Evolutionary conservation across 768 basidiomycete genomes (phyloP).

Genomic region (Cubamyces lactineus): DNA sequence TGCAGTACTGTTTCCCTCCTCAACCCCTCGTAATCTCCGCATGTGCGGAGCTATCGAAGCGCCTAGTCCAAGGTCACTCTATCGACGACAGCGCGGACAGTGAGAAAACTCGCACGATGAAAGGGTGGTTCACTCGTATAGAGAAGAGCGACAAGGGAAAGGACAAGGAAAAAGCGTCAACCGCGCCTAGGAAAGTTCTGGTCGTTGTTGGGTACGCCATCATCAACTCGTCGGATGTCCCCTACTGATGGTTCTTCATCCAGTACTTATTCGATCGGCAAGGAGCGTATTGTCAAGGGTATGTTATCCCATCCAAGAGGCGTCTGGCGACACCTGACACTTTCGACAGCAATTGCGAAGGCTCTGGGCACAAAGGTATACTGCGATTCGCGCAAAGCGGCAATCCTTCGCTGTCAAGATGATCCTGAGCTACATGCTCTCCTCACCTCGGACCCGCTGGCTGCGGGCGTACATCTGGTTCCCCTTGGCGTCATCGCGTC

Average conservation of each 20-base stretch:
- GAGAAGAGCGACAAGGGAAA: constrained; percentile 32
- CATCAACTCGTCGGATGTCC: background rate
- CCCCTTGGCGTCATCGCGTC: constrained; percentile 75
- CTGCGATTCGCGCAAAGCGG: constrained; percentile 83
- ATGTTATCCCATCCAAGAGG: background rate
- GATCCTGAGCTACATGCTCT: constrained; percentile 82
- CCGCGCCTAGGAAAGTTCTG: constrained; percentile 43
- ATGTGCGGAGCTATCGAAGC: constrained; percentile 80
- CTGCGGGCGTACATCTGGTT: constrained; percentile 83
- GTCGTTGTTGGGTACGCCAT: constrained; percentile 72
- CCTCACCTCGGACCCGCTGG: constrained; percentile 74
- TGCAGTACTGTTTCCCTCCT: constrained; percentile 90
- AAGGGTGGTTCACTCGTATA: constrained; percentile 50
- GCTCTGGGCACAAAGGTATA: constrained; percentile 84
- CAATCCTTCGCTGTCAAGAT: constrained; percentile 80
- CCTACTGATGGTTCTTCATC: background rate
- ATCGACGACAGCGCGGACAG: constrained; percentile 32
- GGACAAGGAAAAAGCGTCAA: constrained; percentile 39
- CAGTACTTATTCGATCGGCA: constrained; percentile 96
- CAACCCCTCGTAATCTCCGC: constrained; percentile 94
- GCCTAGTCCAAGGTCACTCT: constrained; percentile 50
- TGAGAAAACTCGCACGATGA: constrained; percentile 41
- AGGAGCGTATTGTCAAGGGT: constrained; percentile 98
- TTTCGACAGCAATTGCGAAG: constrained; percentile 72
- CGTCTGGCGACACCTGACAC: background rate